These are phyloP conservation scores for Arthrocladium fulminans DNA, from an alignment of 2,329 filamentous ascomycete genomes.

Conservation along the genomic window DNA sequence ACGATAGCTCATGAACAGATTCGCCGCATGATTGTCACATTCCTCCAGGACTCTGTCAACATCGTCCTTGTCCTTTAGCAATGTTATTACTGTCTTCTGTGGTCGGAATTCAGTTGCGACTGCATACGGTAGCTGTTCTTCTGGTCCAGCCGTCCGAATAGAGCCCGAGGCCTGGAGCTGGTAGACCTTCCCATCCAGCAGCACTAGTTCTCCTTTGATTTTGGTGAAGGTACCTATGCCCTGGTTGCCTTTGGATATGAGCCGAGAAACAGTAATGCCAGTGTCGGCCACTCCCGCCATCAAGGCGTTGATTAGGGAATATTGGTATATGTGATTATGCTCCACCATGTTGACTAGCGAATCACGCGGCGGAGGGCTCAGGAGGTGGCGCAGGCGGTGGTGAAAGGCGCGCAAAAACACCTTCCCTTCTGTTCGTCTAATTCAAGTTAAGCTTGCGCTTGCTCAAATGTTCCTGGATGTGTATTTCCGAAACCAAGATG, in stretches of 20 bases:
- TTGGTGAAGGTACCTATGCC: conserved; percentile 41
- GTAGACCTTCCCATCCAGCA: conserved; percentile 35
- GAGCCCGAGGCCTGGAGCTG: conserved; percentile 33
- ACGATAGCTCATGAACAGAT: conserved; percentile 26
- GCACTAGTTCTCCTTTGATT: conserved; percentile 38
- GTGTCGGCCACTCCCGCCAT: conserved; percentile 40
- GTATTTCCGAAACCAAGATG: no score
- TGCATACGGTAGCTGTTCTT: conserved; percentile 34
- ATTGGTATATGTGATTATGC: conserved; percentile 37
- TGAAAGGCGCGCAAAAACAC: neutral
- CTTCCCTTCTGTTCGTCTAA: neutral
- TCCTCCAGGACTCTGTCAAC: conserved; percentile 19
- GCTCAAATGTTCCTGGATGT: no score
- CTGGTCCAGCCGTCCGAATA: conserved; percentile 26
- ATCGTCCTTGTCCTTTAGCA: conserved; percentile 20
- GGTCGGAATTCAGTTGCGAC: conserved; percentile 27
- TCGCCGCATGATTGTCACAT: conserved; percentile 19
- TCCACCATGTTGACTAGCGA: conserved; percentile 23
- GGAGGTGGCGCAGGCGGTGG: neutral
- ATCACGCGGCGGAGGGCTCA: neutral
- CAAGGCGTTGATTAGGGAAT: conserved; percentile 35
- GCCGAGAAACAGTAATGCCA: conserved; percentile 40
- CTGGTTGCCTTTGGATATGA: conserved; percentile 41
- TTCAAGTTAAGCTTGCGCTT: no score
- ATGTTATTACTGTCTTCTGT: conserved; percentile 19